These are phyloP conservation scores for Ceratobasidium sp. DNA, from an alignment of 1,284 basidiomycete species.

Conservation along the genomic window DNA sequence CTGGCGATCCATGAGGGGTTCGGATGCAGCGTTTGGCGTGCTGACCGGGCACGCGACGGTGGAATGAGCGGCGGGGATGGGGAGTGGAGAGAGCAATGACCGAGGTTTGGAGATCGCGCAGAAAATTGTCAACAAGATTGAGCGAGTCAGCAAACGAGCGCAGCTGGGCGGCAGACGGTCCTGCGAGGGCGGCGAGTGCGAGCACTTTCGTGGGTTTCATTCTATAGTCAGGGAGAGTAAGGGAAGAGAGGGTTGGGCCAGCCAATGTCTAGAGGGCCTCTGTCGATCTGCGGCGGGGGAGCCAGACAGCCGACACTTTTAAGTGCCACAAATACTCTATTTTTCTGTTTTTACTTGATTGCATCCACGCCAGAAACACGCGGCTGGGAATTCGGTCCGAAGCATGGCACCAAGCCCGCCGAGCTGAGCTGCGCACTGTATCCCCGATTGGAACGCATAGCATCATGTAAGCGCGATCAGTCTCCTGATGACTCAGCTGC, in stretches of 20 bases:
- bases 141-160: conserved; percentile 34
- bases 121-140: conserved; percentile 26
- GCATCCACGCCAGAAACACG: conserved; percentile 11
- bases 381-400: not conserved
- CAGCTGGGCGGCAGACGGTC: conserved; percentile 17
- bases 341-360: conserved; percentile 24
- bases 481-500: not conserved
- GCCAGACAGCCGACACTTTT: too few relatives aligned
- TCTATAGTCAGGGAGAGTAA: not conserved
- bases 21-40: conserved; percentile 25
- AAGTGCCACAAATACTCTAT: conserved; percentile 1
- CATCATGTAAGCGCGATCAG: too few relatives aligned
- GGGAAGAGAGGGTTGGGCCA: not conserved
- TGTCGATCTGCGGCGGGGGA: not conserved
- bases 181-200: conserved; percentile 9
- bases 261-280: not conserved
- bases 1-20: not conserved
- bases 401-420: not conserved
- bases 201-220: conserved; percentile 10
- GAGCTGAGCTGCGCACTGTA: conserved; percentile 8
- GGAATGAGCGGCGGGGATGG: conserved; percentile 28
- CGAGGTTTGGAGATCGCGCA: conserved; percentile 29
- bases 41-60: conserved; percentile 16
- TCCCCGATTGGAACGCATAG: not conserved
- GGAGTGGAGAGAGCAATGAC: not conserved